Base-by-base conservation (phyloP, 805 yeast species). In the Starmerella khaoyaiensis region DNA sequence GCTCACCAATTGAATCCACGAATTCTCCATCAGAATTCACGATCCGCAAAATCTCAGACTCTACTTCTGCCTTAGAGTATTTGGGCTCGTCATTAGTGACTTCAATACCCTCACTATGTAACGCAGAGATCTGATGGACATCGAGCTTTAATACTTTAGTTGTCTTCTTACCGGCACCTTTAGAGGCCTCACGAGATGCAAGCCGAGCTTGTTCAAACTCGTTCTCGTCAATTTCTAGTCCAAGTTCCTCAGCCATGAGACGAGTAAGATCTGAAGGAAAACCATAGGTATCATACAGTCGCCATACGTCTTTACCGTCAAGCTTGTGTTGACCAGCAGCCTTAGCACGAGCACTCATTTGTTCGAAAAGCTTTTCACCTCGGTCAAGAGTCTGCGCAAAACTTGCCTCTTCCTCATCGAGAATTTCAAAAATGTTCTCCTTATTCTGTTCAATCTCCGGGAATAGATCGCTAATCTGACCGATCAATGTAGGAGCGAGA, bases 191-290 rank as follows among this genome's bases (percentile, higher is more conserved):
- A 58, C 79, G 74, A 9, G 95, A 80, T 50, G 76, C 93, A 47
- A 73, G 71, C 58, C 76, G 81, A 33, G 98, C 97, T 50, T 72
- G 72, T 61, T 86, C 96, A 55, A 90, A 90, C 24, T 82, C 97
- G 35, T 67, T 76, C 58, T 84, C 94, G 59, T 90, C 96, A 47
- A 90, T 87, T 53, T 75, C 77, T 52, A 90, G 71, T 15, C 93
- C 93, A 42, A 90, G 82, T 63, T 90, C 99, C 62, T 87, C 97
- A 31, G 98, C 98, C 99, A 90, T 90, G 57, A 90, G 71, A 58
- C 94, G 76, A 21, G 99, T 90, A 57, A 90, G 72, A 63, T 90
- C 99, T 40, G 84, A 96, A 26, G 99, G 99, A 79, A 90, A 90
- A 41, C 99, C 99, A 56, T 87, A 90, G 10, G 99, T 90, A 54